These are phyloP conservation scores for Dichotomopilus funicola DNA, from an alignment of 2,329 filamentous ascomycete species.

Conservation along the genomic window DNA sequence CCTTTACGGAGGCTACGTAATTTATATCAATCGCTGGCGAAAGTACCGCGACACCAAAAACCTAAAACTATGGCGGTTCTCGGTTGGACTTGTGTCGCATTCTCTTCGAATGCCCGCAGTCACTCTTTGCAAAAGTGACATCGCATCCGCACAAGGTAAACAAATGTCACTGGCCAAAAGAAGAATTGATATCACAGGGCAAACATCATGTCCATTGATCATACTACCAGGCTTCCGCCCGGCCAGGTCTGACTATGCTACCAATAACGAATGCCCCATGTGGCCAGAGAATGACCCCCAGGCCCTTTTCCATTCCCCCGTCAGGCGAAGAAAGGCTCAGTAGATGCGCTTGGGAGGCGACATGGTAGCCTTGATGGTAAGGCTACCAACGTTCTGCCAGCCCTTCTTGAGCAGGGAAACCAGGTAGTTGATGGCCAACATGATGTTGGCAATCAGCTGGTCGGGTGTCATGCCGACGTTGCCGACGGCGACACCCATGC, in stretches of 20 bases:
- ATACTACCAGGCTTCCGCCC: slow-evolving; percentile 9
- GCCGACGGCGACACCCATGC: slow-evolving; percentile 98
- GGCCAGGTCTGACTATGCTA: slow-evolving; percentile 9
- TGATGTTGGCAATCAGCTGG: slow-evolving; percentile 96
- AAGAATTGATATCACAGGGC: no score
- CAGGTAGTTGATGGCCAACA: slow-evolving; percentile 99
- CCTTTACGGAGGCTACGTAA: no score
- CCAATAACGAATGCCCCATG: slow-evolving; percentile 4
- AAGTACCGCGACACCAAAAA: no score
- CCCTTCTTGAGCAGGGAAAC: slow-evolving; percentile 99
- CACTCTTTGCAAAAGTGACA: background rate
- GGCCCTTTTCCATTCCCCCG: slow-evolving; percentile 6
- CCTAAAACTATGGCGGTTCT: no score
- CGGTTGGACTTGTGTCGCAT: no score
- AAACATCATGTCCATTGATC: slow-evolving; percentile 9
- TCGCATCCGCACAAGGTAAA: background rate
- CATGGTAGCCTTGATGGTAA: slow-evolving; percentile 99
- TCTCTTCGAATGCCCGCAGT: no score
- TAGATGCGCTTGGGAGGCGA: slow-evolving; percentile 96
- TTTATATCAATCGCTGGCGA: no score
- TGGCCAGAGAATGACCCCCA: slow-evolving; percentile 2
- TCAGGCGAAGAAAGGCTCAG: slow-evolving; percentile 45
- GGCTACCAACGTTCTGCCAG: slow-evolving; percentile 99
- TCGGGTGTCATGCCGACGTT: slow-evolving; percentile 97
- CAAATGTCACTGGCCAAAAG: no score